Base-by-base conservation (phyloP, 306 rosid species). In the Rosa multiflora region DNA sequence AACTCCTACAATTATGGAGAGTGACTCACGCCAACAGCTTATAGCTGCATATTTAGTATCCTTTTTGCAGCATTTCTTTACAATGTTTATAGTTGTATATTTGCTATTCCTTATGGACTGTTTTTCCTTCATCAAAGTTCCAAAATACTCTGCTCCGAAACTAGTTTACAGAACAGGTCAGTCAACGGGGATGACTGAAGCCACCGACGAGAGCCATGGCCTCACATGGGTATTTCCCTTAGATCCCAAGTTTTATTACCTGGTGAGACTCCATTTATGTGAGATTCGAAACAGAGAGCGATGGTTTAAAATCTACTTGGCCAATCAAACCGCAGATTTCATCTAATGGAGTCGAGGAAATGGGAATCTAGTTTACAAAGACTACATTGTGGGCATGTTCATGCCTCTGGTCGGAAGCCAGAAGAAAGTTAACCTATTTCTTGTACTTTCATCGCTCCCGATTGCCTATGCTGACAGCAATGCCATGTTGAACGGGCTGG, bases 401-500 rank as follows among this genome's bases (percentile, higher is more conserved):
- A 0, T 90, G 88, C 11, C 49, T 7, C 1, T 9, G 5, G 14
- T 13, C 0, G 32, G 3, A 29, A 2, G 2, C 40, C 26, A 75
- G 11, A 82, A 82, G 20, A 87, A 63, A 79, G 37, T 47, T 0
- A 77, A 35, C 35, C 67, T 81, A 32, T 32, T 32, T 32, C 37
- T 32, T 3, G 37, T 2, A 2, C 37, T 32, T 32, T 32, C 37
- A 32, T 0, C 37, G 0, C 3, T 7, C 7, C 18, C 17, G 5
- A 15, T 10, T 0, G 80, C 23, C 3, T 0, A 0, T 2, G 56
- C 67, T 2, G 4, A 21, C 48, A 8, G 0, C 2, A 86, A 90
- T 21, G 83, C 85, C 0, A 18, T 90, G 73, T 73, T 90, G 62
- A 90, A 84, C 23, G 90, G 94, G 0, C 56, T 86, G 0, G 94